Evolutionary conservation across 164 flowering plant species (phyloP), one percentile per base, ranked within the genome.

Genomic region (Santalum album): DNA sequence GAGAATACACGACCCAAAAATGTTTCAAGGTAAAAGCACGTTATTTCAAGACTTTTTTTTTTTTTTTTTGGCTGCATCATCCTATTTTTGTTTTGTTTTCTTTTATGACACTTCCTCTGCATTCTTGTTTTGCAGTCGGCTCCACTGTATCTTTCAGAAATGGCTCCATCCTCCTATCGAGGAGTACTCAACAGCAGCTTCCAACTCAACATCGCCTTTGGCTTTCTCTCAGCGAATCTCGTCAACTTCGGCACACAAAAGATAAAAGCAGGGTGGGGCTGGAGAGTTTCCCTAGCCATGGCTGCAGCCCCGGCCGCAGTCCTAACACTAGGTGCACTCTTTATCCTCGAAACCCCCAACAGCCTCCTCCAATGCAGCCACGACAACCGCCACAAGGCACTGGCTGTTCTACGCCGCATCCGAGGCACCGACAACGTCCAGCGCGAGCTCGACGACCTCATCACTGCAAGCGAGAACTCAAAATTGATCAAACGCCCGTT

Each of bases 281-380:
- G 76, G 73, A 49, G 76, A 2, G 10, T 65, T 1, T 52, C 61
- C 46, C 51, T 72, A 5, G 76, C 53, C 12, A 35, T 51, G 1
- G 71, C 72, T 6, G 60, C 23, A 0, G 63, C 63, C 14, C 77
- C 77, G 2, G 76, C 70, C 6, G 2, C 56, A 6, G 47, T 68
- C 7, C 46, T 68, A 19, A 51, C 56, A 2, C 1, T 65, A 2
- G 73, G 69, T 4, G 29, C 69, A 12, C 25, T 57, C 10, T 44
- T 61, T 25, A 65, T 73, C 11, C 73, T 73, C 0, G 71, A 73
- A 15, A 73, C 77, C 18, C 77, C 71, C 2, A 73, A 73, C 56
- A 65, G 68, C 26, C 18, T 69, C 51, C 55, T 69, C 21, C 62
- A 58, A 25, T 34, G 34, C 34, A 29, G 9, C 34, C 34, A 29